A percentile compares a stretch with the other conserved stretches of the same genome.
Evolutionary conservation across 352 stramenopile genomes (phyloP).

Genomic region (Pythium phragmitis): DNA sequence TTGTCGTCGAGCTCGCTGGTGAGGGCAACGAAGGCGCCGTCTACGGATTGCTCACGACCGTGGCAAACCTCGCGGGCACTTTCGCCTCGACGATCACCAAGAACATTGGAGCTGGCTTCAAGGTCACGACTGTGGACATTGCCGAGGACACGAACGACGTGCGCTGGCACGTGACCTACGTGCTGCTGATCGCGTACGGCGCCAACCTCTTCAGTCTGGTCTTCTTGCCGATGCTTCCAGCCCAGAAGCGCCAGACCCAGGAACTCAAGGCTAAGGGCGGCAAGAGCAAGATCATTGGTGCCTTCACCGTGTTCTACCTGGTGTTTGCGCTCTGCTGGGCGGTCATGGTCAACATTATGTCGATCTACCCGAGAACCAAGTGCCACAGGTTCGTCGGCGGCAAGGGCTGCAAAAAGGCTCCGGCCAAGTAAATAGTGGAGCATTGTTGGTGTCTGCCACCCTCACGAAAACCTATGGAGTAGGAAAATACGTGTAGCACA

Average conservation of each 20-base stretch:
- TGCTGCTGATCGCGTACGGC: slow-evolving; percentile 21
- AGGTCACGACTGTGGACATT: slow-evolving; percentile 24
- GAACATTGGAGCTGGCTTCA: slow-evolving; percentile 25
- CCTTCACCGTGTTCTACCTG: slow-evolving; percentile 26
- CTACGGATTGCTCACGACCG: slow-evolving; percentile 21
- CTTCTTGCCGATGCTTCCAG: slow-evolving; percentile 25
- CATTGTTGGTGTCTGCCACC: too few relatives aligned
- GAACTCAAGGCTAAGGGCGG: slow-evolving; percentile 24
- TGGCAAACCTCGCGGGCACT: slow-evolving; percentile 17
- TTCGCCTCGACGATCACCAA: slow-evolving; percentile 26
- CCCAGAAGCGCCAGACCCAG: slow-evolving; percentile 25
- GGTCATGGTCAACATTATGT: slow-evolving; percentile 31
- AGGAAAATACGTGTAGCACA: too few relatives aligned
- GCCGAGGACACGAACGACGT: slow-evolving; percentile 22
- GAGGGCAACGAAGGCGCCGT: slow-evolving; percentile 29
- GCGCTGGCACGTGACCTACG: slow-evolving; percentile 24
- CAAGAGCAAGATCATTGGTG: slow-evolving; percentile 22
- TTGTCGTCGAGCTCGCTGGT: slow-evolving; percentile 30
- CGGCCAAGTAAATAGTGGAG: too few relatives aligned
- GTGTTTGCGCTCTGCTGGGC: slow-evolving; percentile 23
- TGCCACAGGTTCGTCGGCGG: slow-evolving; percentile 30
- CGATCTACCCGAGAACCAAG: slow-evolving; percentile 29
- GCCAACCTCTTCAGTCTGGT: slow-evolving; percentile 22
- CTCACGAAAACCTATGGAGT: too few relatives aligned
- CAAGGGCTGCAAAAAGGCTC: slow-evolving; percentile 19